Percentiles rank a stretch among this genome's conserved stretches.
Conservation (phyloP, 306 rosid genomes). For the Citrullus mucosospermus region DNA sequence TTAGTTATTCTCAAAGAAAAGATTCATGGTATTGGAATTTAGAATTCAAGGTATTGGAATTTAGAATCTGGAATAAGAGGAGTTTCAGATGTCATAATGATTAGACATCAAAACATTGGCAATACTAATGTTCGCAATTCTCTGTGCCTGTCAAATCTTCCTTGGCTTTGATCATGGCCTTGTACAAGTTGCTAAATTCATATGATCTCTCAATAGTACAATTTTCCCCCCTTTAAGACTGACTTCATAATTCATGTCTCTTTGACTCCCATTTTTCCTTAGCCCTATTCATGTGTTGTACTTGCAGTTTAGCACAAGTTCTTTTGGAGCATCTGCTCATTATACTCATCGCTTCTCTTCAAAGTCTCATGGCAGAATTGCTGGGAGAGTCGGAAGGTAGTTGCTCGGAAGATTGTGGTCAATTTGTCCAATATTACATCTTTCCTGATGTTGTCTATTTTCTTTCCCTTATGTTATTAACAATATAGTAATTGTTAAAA, state of each 20-base stretch:
- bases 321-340: conserved; percentile 59
- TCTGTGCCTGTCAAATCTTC: conserved; percentile 67
- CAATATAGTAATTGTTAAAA: background rate
- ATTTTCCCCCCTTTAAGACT: background rate
- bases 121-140: conserved; percentile 36
- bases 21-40: background rate
- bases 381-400: conserved; percentile 89
- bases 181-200: conserved; percentile 78
- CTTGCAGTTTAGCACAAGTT: conserved; percentile 60
- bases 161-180: conserved; percentile 61
- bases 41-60: background rate
- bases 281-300: conserved; percentile 18
- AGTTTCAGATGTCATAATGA: background rate
- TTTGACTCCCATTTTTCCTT: conserved; percentile 4
- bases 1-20: background rate
- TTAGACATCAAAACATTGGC: conserved; percentile 28
- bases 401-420: conserved; percentile 1
- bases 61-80: background rate
- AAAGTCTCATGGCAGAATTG: conserved; percentile 76
- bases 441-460: background rate
- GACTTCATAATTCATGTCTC: background rate
- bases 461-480: background rate
- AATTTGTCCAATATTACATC: background rate
- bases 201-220: background rate
- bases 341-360: conserved; percentile 66